Conservation (phyloP, 2,329 filamentous ascomycete species). For the Colletotrichum orbiculare region DNA sequence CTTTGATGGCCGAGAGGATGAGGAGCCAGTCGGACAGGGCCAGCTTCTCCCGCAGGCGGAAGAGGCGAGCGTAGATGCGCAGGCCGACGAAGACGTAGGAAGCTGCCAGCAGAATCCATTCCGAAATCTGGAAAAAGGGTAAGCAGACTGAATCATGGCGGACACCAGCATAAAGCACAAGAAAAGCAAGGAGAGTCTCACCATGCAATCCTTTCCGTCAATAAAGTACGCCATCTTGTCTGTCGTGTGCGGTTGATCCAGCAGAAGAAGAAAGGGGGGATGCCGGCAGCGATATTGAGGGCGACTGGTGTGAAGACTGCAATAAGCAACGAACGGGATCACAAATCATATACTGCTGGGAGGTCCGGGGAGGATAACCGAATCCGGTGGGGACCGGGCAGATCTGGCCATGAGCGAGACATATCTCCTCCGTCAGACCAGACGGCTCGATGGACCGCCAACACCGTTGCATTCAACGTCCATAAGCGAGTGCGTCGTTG, state of each 20-base stretch:
- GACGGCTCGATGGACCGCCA: too few species aligned
- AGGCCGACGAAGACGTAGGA: constrained; percentile 44
- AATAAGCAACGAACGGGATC: neutral
- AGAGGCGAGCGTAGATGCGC: constrained; percentile 47
- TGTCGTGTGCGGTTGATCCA: neutral
- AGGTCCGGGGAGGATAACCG: neutral
- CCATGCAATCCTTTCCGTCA: constrained; percentile 42
- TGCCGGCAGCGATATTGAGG: neutral
- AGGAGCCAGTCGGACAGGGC: constrained; percentile 45
- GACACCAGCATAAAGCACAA: neutral
- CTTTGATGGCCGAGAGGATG: constrained; percentile 43
- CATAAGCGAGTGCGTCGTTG: too few species aligned
- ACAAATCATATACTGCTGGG: neutral
- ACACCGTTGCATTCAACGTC: too few species aligned
- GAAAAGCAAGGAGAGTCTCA: constrained; percentile 9
- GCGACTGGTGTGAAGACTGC: neutral
- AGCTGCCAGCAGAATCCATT: constrained; percentile 46
- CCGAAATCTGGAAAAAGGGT: constrained; percentile 41
- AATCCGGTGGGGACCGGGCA: neutral
- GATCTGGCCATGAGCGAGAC: too few species aligned
- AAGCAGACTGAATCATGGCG: neutral
- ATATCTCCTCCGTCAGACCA: too few species aligned
- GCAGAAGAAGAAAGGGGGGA: too few species aligned
- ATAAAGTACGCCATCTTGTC: constrained; percentile 39
- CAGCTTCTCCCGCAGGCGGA: constrained; percentile 44